phyloP scores from a whole-genome alignment of 2,329 filamentous ascomycete genomes.

The Diaporthe velutina region DNA sequence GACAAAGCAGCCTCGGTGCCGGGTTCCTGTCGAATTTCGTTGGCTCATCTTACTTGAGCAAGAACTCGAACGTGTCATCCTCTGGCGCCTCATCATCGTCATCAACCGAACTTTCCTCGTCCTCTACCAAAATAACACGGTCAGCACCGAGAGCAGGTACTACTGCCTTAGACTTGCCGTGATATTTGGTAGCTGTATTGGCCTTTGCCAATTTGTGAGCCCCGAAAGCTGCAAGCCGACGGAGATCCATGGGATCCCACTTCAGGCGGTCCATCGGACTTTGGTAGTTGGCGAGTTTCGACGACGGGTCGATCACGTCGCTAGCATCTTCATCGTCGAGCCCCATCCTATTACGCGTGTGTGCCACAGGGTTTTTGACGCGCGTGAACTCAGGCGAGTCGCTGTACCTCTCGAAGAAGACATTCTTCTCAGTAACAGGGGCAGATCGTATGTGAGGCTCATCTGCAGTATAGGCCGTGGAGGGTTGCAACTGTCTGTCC shows the following conservation, averaged over 20 bases:
- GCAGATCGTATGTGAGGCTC: background rate
- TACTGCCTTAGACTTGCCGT: background rate
- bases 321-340: conserved; percentile 11
- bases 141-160: background rate
- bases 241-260: conserved; percentile 6
- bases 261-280: conserved; percentile 22
- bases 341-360: background rate
- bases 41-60: background rate
- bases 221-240: conserved; percentile 22
- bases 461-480: background rate
- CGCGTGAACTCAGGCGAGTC: conserved; percentile 36
- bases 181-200: background rate
- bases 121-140: background rate
- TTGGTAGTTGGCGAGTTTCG: conserved; percentile 29
- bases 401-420: conserved; percentile 35
- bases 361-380: conserved; percentile 34
- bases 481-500: conserved; percentile 11
- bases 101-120: background rate
- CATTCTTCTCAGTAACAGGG: conserved; percentile 23
- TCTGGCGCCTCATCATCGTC: conserved; percentile 33
- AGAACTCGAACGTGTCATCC: conserved; percentile 39
- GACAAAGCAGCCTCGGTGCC: background rate
- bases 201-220: conserved; percentile 14
- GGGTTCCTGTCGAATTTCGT: background rate
- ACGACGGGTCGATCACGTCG: conserved; percentile 10